Percentiles rank a stretch among this genome's conserved stretches.
Evolutionary conservation across 2,329 filamentous ascomycete genomes (phyloP).

Genomic region (Albophoma yamanashiensis): DNA sequence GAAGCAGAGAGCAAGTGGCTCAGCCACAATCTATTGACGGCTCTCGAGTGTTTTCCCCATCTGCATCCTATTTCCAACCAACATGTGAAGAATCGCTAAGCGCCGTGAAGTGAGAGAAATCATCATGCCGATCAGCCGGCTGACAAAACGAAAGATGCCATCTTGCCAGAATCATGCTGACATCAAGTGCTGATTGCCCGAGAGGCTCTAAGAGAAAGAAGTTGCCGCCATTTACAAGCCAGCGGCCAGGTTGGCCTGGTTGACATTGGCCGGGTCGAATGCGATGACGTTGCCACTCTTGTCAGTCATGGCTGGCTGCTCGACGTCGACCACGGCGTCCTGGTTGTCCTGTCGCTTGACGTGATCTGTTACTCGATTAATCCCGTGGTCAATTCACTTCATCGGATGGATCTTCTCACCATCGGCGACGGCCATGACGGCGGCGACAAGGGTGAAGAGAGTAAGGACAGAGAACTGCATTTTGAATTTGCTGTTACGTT

Average conservation of each 20-base stretch:
- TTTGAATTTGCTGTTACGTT: not conserved
- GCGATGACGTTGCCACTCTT: conserved; percentile 31
- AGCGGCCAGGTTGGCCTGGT: conserved; percentile 25
- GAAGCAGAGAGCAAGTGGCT: not conserved
- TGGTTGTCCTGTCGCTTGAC: conserved; percentile 4
- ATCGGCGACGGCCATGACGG: conserved; percentile 29
- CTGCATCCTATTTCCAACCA: not conserved
- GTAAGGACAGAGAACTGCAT: conserved; percentile 43
- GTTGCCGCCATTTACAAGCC: conserved; percentile 18
- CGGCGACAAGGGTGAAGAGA: conserved; percentile 34
- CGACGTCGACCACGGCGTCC: conserved; percentile 11
- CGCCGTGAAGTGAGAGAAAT: not conserved
- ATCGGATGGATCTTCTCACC: conserved; percentile 10
- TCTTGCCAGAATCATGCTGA: not conserved
- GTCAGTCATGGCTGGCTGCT: conserved; percentile 34
- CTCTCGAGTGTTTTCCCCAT: not conserved
- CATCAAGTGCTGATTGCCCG: not conserved
- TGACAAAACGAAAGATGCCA: not conserved
- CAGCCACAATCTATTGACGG: not conserved
- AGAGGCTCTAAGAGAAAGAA: too few species aligned
- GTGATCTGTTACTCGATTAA: not conserved
- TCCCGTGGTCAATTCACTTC: not conserved
- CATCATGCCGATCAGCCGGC: not conserved
- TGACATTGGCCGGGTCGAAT: conserved; percentile 32
- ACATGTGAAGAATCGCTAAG: not conserved